These are phyloP conservation scores for Gomphus bonarii DNA, from an alignment of 1,284 basidiomycete species.

Conservation along the genomic window DNA sequence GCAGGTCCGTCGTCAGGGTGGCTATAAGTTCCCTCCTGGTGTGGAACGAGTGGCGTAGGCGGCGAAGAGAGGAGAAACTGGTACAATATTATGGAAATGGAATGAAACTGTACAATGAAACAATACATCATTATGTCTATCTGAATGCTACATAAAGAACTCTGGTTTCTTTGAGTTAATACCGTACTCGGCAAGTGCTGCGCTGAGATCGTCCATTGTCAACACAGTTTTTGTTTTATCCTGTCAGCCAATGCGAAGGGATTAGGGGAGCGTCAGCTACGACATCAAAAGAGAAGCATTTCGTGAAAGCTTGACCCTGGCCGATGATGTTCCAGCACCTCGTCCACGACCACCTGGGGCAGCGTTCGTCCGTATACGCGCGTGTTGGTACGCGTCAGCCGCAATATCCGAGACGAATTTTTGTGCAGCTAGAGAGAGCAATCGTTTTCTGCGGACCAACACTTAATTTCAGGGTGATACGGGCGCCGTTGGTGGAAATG, in stretches of 20 bases:
- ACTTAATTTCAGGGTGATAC: background rate
- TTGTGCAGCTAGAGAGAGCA: conserved; percentile 92
- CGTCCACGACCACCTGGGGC: conserved; percentile 52
- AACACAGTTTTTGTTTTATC: conserved; percentile 94
- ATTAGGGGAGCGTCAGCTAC: conserved; percentile 1
- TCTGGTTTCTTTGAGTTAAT: conserved; percentile 91
- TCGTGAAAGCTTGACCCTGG: conserved; percentile 38
- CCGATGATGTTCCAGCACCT: conserved; percentile 43
- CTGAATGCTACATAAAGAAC: conserved; percentile 57
- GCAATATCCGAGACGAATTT: conserved; percentile 98
- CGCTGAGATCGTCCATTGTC: conserved; percentile 94
- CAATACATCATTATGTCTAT: background rate
- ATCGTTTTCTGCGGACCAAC: conserved; percentile 59
- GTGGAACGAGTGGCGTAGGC: conserved; percentile 32
- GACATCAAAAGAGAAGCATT: background rate
- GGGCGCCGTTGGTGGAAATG: background rate
- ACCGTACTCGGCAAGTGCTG: conserved; percentile 91
- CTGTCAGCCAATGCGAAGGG: conserved; percentile 25
- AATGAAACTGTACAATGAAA: background rate
- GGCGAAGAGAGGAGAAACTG: background rate
- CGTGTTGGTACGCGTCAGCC: conserved; percentile 95
- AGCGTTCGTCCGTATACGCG: conserved; percentile 83
- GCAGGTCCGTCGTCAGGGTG: conserved; percentile 42
- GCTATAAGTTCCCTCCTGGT: conserved; percentile 35
- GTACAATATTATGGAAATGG: background rate